Conservation (phyloP, 805 yeast genomes). For the Blastobotrys robertii region DNA sequence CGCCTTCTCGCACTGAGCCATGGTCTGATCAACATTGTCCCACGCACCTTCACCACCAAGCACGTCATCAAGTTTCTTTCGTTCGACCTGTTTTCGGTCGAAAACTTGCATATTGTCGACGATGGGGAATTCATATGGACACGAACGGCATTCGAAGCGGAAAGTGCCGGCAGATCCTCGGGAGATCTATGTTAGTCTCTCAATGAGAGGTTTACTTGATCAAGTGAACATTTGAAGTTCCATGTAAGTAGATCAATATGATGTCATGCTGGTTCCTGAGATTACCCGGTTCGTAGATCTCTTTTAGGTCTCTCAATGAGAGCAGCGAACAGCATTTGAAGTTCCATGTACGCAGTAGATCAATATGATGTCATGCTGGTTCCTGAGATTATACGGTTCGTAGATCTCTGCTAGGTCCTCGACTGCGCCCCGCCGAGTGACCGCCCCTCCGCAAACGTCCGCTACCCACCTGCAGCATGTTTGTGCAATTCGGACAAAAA, state of each 20-base stretch:
- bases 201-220: constrained; percentile 4
- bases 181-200: constrained; percentile 33
- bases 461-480: constrained; percentile 60
- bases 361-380: no score
- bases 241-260: no score
- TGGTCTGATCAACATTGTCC: constrained; percentile 97
- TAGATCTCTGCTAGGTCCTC: no score
- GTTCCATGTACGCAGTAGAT: no score
- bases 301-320: no score
- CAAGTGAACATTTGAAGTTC: no score
- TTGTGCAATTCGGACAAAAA: constrained; percentile 90
- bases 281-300: neutral
- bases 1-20: constrained; percentile 85
- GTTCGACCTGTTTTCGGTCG: constrained; percentile 71
- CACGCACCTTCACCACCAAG: constrained; percentile 96
- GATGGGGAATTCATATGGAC: constrained; percentile 92
- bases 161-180: constrained; percentile 46
- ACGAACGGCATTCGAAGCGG: constrained; percentile 79
- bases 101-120: constrained; percentile 64
- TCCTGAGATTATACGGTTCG: no score
- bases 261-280: no score
- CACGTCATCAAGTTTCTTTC: constrained; percentile 93
- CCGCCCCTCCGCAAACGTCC: no score
- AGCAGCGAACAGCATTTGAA: no score
- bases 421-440: no score